phyloP scores from a whole-genome alignment of 257 asterid genomes.

The Vinca minor region DNA sequence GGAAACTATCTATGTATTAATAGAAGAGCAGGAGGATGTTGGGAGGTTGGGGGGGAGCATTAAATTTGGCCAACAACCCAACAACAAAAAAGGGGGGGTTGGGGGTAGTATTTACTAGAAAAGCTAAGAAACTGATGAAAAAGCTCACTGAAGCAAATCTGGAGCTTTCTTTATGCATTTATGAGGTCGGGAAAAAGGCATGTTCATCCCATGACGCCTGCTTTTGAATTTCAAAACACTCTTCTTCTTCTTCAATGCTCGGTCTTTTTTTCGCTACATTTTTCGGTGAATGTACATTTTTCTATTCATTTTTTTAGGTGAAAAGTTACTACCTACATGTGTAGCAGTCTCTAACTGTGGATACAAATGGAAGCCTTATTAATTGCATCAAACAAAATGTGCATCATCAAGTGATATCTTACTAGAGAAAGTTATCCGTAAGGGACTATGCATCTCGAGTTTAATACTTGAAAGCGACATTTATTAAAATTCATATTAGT shows the following conservation, averaged over 20 bases:
- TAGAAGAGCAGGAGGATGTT: constrained; percentile 2
- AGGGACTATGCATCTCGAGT: no score
- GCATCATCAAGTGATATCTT: no score
- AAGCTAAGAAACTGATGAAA: constrained; percentile 47
- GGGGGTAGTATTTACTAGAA: constrained; percentile 29
- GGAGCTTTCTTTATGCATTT: constrained; percentile 65
- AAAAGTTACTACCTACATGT: no score
- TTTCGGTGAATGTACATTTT: no score
- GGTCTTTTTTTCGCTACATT: no score
- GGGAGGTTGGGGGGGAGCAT: constrained; percentile 12
- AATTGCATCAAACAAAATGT: neutral
- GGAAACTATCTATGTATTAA: constrained; percentile 8
- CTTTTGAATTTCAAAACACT: constrained; percentile 47
- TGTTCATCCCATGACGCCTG: constrained; percentile 36
- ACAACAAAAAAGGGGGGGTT: constrained; percentile 24
- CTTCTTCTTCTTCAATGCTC: constrained; percentile 10
- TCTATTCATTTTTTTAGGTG: no score
- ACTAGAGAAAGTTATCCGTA: no score
- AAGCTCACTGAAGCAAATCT: constrained; percentile 64
- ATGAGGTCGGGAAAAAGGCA: constrained; percentile 60
- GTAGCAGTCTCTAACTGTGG: neutral
- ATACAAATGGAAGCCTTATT: neutral
- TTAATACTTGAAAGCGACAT: no score
- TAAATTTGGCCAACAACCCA: constrained; percentile 38
- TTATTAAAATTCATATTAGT: no score